Evolutionary conservation across 108 stramenopile genomes (phyloP), one percentile per base, ranked within the genome.

Genomic region (Cyclostephanos tholiformis): DNA sequence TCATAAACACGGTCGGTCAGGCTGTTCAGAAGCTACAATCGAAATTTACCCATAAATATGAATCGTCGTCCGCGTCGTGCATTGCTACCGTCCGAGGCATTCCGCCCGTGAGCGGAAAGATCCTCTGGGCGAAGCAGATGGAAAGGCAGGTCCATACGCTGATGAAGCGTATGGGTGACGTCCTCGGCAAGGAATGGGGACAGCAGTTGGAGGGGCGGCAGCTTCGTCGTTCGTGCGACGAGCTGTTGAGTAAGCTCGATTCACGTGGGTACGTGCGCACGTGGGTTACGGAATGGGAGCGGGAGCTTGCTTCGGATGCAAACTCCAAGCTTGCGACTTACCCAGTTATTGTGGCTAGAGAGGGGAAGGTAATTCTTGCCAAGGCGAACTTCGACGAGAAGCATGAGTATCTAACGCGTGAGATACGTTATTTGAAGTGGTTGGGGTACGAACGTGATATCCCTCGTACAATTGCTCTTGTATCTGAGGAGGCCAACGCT

Each of bases 71-170:
- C 25, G 85, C 88, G 32, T 86, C 88, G 27, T 80, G 74, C 26
- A 83, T 93, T 51, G 86, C 93, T n/a, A 82, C 87, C 29, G 67
- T 97, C 19, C 83, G 97, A 17, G 98, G 97, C 17, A 91, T 98
- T 25, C 99, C 99, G 5, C 97, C 98, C 2, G 86, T 98, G 16
- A 91, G 95, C 22, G 98, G 97, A 10, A 96, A 97, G 68, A 97
- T 98, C 63, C 73, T 98, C 20, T 99, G 99, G 99, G 99, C 99
- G 29, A 96, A 97, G 71, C 98, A 98, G 72, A 97, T 99, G 86
- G 98, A 98, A 77, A 84, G 96, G 4, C 98, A 98, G 76, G 91
- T 99, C 5, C 84, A 91, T 62, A 71, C 89, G 20, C 76, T 98
- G 66, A 95, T 98, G 89, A 83, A 86, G 65, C 86, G 98, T 19